Conservation (phyloP, 2,329 filamentous ascomycete species). For the Tothia fuscella region DNA sequence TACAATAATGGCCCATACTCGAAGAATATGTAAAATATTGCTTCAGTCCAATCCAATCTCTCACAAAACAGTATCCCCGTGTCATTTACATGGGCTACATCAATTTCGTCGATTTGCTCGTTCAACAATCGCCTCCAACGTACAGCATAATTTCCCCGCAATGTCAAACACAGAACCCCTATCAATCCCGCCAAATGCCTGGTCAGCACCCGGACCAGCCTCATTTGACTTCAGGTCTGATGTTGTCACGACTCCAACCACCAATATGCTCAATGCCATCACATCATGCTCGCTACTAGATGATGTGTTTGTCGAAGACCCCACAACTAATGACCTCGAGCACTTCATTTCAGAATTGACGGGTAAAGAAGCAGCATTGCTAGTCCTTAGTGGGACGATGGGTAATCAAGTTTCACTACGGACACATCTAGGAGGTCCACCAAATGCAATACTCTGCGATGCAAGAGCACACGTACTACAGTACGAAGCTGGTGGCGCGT, state of each 20-base stretch:
- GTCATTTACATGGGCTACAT: no score
- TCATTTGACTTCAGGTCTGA: conserved; percentile 29
- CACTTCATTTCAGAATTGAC: conserved; percentile 59
- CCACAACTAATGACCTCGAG: conserved; percentile 66
- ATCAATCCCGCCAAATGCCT: conserved; percentile 5
- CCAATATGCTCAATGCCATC: conserved; percentile 73
- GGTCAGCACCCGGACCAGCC: conserved; percentile 11
- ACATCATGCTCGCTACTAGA: conserved; percentile 63
- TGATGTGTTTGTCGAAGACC: conserved; percentile 73
- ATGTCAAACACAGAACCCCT: no score
- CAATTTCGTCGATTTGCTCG: no score
- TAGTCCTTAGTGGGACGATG: conserved; percentile 88
- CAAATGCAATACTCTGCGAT: conserved; percentile 70
- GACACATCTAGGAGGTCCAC: conserved; percentile 65
- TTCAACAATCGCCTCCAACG: no score
- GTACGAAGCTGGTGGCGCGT: conserved; percentile 57
- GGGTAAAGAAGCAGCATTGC: conserved; percentile 62
- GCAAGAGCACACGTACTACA: conserved; percentile 64
- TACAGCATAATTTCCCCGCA: no score
- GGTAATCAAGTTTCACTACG: conserved; percentile 80
- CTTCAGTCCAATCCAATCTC: no score
- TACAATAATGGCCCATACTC: no score
- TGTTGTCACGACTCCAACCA: conserved; percentile 62
- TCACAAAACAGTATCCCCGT: no score
- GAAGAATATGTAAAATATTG: no score